Evolutionary conservation across 441 rosid species (phyloP), one percentile per base, ranked within the genome.

Genomic region (Melastoma candidum): DNA sequence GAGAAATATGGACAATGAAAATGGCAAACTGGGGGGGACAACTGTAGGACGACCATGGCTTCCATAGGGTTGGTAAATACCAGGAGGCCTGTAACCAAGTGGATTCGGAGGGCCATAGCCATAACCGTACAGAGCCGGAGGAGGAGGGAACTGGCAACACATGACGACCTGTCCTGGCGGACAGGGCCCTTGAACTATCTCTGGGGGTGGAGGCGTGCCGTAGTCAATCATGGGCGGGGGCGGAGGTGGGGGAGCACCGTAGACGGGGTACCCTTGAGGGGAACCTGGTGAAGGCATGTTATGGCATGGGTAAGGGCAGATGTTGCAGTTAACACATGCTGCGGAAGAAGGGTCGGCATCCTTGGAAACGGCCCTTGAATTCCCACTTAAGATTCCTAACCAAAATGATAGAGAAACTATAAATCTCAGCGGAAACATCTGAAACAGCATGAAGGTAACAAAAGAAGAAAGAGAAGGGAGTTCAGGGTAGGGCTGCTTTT

Each of bases 61-160:
- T 32, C 8, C 41, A 4, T 32, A 32, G 41, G 41, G 41, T 32
- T 32, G 41, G 50, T 53, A 49, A 44, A 65, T 53, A 55, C 32
- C 51, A 45, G 76, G 68, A 46, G 74, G 74, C 43, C 73, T 8
- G 32, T 52, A 36, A 39, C 46, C 76, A 17, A 58, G 59, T 56
- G 82, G 79, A 55, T 63, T 59, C 6, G 85, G 82, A 48, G 82
- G 71, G 47, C 70, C 63, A 22, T 69, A 47, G 8, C 41, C 41
- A 8, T 32, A 32, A 32, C 41, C 41, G 41, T 32, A 32, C 8
- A 8, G 8, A 32, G 7, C 41, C 7, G 41, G 41, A 32, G 41
- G 41, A 32, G 41, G 41, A 4, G 41, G 41, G 1, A 32, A 32
- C 39, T 57, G 62, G 64, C 83, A 75, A 10, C 56, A 52, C n/a